Percentiles rank a stretch among this genome's conserved stretches.
Conservation (phyloP, 176 grass and related monocot genomes). For the Pontederia crassipes region DNA sequence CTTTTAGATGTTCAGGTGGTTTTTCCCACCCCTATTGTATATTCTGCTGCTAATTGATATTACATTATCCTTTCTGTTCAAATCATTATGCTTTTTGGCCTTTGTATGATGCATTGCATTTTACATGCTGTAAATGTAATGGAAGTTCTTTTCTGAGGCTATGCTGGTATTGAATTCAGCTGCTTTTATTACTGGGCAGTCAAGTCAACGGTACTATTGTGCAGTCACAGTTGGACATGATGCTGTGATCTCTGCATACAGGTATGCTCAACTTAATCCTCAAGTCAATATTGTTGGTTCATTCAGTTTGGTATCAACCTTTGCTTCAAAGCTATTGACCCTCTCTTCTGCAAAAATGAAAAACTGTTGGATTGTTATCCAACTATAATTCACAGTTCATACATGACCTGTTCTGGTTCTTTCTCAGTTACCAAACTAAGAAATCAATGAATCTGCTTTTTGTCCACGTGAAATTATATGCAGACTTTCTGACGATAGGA, state of each 20-base stretch:
- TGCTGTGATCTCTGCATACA: conserved; percentile 89
- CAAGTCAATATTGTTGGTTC: not conserved
- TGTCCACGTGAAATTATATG: conserved; percentile 10
- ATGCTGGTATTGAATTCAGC: conserved; percentile 79
- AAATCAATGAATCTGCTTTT: conserved; percentile 10
- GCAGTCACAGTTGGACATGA: conserved; percentile 82
- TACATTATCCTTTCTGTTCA: no score
- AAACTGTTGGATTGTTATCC: no score
- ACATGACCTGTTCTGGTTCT: no score
- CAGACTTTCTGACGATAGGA: conserved; percentile 90
- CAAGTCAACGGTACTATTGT: conserved; percentile 78
- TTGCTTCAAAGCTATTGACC: no score
- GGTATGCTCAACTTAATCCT: conserved; percentile 32
- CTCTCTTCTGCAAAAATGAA: no score
- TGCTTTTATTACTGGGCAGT: conserved; percentile 90
- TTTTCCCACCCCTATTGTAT: not conserved
- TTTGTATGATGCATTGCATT: not conserved
- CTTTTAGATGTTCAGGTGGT: conserved; percentile 81
- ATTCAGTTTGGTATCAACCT: no score
- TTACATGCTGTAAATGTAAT: conserved; percentile 16
- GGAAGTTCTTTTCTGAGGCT: conserved; percentile 55
- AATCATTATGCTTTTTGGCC: not conserved
- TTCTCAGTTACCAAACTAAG: not conserved
- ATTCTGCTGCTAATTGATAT: not conserved
- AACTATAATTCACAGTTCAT: no score